These are phyloP conservation scores for Diversispora eburnea DNA, from an alignment of 192 early-diverging fungal genomes.

Conservation along the genomic window DNA sequence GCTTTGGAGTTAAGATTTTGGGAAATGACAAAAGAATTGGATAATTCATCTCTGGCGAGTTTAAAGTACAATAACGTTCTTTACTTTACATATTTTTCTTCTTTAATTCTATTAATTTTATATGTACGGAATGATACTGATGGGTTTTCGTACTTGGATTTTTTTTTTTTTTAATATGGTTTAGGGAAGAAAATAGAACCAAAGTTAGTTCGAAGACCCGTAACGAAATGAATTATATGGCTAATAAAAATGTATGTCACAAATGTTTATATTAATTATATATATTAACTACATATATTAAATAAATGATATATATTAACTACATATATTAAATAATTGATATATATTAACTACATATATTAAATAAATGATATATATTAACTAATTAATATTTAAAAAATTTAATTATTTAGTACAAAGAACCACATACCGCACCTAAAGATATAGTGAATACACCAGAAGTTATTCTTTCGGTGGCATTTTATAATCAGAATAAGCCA, in stretches of 20 bases:
- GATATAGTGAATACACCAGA: conserved; percentile 25
- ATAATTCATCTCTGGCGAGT: conserved; percentile 20
- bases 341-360: too few species aligned
- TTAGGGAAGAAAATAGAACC: background rate
- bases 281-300: too few species aligned
- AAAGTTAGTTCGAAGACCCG: background rate
- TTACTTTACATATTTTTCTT: background rate
- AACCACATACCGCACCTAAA: background rate
- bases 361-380: too few species aligned
- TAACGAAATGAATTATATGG: conserved; percentile 15
- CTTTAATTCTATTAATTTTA: too few species aligned
- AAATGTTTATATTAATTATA: too few species aligned
- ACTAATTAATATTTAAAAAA: too few species aligned
- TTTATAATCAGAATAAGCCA: conserved; percentile 58
- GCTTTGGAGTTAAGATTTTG: background rate
- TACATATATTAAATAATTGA: too few species aligned
- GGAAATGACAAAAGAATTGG: conserved; percentile 7
- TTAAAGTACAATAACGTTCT: background rate
- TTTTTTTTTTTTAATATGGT: background rate
- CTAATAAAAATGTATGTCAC: background rate
- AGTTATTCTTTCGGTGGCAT: conserved; percentile 56
- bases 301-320: too few species aligned
- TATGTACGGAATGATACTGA: too few species aligned
- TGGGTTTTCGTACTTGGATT: background rate
- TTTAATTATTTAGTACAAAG: background rate